A percentile compares a stretch with the other conserved stretches of the same genome.
Evolutionary conservation across 148 eudicot genomes (phyloP).

Genomic region (Vaccinium corymbosum): DNA sequence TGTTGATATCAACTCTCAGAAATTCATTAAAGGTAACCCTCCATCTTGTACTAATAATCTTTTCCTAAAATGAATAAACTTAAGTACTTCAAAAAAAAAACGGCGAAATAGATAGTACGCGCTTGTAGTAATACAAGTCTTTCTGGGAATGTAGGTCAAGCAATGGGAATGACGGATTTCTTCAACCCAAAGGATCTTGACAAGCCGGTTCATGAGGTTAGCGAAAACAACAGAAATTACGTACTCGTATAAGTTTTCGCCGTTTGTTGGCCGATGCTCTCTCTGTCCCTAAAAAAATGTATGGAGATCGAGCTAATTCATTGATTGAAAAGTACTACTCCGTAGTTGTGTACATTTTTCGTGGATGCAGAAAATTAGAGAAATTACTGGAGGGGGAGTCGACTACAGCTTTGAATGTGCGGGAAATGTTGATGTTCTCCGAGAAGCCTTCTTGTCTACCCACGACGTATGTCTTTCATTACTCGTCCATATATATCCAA

Average conservation of each 20-base stretch:
- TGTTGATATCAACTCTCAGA: conserved; percentile 41
- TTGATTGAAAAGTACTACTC: neutral
- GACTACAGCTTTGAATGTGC: conserved; percentile 55
- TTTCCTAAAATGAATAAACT: neutral
- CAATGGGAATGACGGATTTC: conserved; percentile 50
- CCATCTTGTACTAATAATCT: neutral
- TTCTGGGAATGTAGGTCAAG: conserved; percentile 16
- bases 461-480: conserved; percentile 33
- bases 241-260: neutral
- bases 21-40: conserved; percentile 32
- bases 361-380: conserved; percentile 43
- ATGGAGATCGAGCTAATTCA: neutral
- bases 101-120: neutral
- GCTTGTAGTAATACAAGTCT: neutral
- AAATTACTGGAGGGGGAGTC: conserved; percentile 45
- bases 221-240: neutral
- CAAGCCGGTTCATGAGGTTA: conserved; percentile 41
- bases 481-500: too few species aligned
- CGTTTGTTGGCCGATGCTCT: neutral
- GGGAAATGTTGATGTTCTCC: conserved; percentile 47
- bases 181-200: conserved; percentile 38
- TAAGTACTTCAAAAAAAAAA: neutral
- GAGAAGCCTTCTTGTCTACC: conserved; percentile 50
- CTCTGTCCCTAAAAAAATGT: neutral
- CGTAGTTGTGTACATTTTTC: neutral